phyloP scores from a whole-genome alignment of 1,139 yeast species.

The Wickerhamomyces sp. region DNA sequence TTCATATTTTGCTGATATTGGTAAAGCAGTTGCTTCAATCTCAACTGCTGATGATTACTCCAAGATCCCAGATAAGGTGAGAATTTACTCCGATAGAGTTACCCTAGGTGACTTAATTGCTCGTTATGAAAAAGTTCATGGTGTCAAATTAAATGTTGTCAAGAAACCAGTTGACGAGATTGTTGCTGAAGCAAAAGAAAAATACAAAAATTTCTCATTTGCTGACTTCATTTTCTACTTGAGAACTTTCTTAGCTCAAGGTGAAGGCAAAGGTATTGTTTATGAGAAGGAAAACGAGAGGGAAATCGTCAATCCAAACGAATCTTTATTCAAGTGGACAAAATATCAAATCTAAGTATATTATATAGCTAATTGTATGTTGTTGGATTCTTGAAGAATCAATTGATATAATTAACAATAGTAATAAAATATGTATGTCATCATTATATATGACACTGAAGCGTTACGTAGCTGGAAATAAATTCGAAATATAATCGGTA shows the following conservation, averaged over 20 bases:
- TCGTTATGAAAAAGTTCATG: constrained; percentile 38
- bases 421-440: too few species aligned
- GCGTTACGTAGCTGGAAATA: too few species aligned
- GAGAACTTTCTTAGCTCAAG: constrained; percentile 31
- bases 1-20: constrained; percentile 43
- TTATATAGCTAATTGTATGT: background rate
- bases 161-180: constrained; percentile 31
- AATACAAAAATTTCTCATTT: constrained; percentile 28
- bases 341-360: constrained; percentile 11
- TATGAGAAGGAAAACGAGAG: constrained; percentile 34
- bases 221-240: constrained; percentile 33
- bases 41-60: constrained; percentile 34
- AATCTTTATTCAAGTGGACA: constrained; percentile 50
- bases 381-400: too few species aligned
- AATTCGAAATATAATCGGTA: too few species aligned
- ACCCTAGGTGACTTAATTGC: constrained; percentile 37
- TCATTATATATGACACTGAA: too few species aligned
- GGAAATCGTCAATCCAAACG: constrained; percentile 53
- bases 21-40: constrained; percentile 40
- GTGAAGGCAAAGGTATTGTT: constrained; percentile 37
- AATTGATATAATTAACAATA: too few species aligned
- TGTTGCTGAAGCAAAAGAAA: constrained; percentile 29
- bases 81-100: constrained; percentile 39
- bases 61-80: constrained; percentile 41
- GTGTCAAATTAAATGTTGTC: constrained; percentile 32